Conservation (phyloP, 805 yeast species). For the Wickerhamiella domercqiae region DNA sequence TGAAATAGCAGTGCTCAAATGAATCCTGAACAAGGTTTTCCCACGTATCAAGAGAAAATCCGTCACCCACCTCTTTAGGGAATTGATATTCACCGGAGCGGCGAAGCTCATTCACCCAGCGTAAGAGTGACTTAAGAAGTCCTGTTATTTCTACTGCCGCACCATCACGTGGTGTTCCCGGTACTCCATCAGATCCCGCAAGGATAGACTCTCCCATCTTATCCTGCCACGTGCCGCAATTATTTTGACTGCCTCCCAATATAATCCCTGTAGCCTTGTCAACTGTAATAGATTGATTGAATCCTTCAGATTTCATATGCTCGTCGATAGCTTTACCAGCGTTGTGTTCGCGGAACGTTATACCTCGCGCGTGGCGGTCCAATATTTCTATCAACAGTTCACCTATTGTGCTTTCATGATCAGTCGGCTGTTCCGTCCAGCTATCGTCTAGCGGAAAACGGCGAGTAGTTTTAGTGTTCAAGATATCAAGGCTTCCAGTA, state of each 20-base stretch:
- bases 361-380: conserved; percentile 78
- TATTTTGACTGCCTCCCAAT: conserved; percentile 80
- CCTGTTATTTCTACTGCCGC: conserved; percentile 92
- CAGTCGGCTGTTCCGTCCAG: conserved; percentile 59
- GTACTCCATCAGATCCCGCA: conserved; percentile 79
- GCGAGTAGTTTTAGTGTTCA: conserved; percentile 59
- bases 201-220: conserved; percentile 89
- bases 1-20: conserved; percentile 65
- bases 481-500: conserved; percentile 46
- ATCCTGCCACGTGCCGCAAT: conserved; percentile 99
- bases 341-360: conserved; percentile 81
- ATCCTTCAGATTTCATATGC: conserved; percentile 87
- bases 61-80: conserved; percentile 41
- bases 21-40: conserved; percentile 48
- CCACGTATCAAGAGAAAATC: conserved; percentile 54
- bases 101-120: conserved; percentile 58
- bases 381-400: conserved; percentile 74
- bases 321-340: conserved; percentile 81
- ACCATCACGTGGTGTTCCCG: conserved; percentile 97
- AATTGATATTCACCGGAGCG: conserved; percentile 41
- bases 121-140: conserved; percentile 61
- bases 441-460: conserved; percentile 83
- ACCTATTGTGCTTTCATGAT: conserved; percentile 49
- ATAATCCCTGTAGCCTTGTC: conserved; percentile 85
- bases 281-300: conserved; percentile 62